Evolutionary conservation across 352 stramenopile genomes (phyloP), one percentile per base, ranked within the genome.

Genomic region (Phytophthora multivora): DNA sequence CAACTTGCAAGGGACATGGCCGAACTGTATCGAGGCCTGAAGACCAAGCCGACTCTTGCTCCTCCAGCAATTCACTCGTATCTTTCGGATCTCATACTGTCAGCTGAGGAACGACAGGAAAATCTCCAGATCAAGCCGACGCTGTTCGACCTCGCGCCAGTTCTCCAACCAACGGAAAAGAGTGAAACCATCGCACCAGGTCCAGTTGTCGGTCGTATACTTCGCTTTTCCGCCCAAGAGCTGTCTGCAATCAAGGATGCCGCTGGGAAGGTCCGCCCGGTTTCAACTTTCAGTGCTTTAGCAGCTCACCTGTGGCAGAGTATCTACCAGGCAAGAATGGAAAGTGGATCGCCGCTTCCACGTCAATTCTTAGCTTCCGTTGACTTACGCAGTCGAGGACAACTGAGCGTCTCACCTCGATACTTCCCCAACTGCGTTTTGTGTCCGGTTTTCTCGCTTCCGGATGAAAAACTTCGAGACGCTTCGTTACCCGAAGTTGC

Each of bases 361-460:
- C 55, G 50, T 12, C 53, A 71, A 33, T 71, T 59, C 38, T 23
- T 71, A 16, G 42, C 56, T 5, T 63, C 63, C 2, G 38, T 62
- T 26, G 59, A 66, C 36, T 48, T 65, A 21, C 63, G 63, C 30
- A 56, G 60, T 61, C 60, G 45, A 43, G 21, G 26, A 8, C 57
- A 71, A 16, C 48, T 71, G 0, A 33, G 40, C 11, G 25, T 71
- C 8, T 51, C 56, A n/a, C 28, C 63, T 7, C 63, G 56, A 15
- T 71, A 71, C 43, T 71, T 71, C 31, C 51, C 63, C 15, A 71
- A 71, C 36, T 66, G 48, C 11, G 35, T 65, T 26, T 9, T 71
- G 3, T 66, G 63, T 8, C 63, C 63, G 0, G 56, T 66, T 8
- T 64, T 71, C 26, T 61, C 56, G 40, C 45, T 67, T 3, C 13